Base-by-base conservation (phyloP, 164 flowering plant species). In the Stephania cephalantha region DNA sequence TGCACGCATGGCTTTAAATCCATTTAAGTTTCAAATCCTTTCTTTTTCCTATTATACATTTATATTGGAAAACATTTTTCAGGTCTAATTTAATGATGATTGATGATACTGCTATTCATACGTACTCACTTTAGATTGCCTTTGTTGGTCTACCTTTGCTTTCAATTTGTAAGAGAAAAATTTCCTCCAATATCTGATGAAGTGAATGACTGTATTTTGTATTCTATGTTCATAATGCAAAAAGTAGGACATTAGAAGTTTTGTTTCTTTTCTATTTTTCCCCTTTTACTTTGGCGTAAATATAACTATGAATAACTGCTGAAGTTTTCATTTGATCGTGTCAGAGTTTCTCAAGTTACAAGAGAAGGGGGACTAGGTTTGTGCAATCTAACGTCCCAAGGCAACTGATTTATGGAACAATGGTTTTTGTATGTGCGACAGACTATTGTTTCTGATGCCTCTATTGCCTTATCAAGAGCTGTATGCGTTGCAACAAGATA, bases 341-440 rank as follows among this genome's bases (percentile, higher is more conserved):
- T 4, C 87, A 95, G 99, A 90, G 88, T 92, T 69, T 83, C 83
- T 69, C 92, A 94, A 78, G 97, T 96, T 66, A 91, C 98, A 42
- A 87, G 88, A 77, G 96, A 92, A 77, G 99, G 99, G 74, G n/a
- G n/a, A n/a, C n/a, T n/a, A 96, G 89, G 80, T 83, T 64, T 83
- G 69, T 83, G 79, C 86, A 85, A 73, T 94, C 98, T 15, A 81
- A 94, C 83, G 96, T 96, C 64, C 99, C 99, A 0, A 79, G 94
- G 66, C 99, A 96, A 82, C 85, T 96, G 13, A 76, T 92, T 75
- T 96, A 96, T 83, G 98, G 97, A 44, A 92, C 99, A 29, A 96
- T 96, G 99, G 99, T 96, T 15, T n/a, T n/a, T n/a, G n/a, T 92
- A 74, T 85, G 98, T 92, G 46, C 87, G 99, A 35, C 90, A 96